Evolutionary conservation across 2,329 filamentous ascomycete genomes (phyloP), one percentile per base, ranked within the genome.

Genomic region (Ampelomyces quisqualis): DNA sequence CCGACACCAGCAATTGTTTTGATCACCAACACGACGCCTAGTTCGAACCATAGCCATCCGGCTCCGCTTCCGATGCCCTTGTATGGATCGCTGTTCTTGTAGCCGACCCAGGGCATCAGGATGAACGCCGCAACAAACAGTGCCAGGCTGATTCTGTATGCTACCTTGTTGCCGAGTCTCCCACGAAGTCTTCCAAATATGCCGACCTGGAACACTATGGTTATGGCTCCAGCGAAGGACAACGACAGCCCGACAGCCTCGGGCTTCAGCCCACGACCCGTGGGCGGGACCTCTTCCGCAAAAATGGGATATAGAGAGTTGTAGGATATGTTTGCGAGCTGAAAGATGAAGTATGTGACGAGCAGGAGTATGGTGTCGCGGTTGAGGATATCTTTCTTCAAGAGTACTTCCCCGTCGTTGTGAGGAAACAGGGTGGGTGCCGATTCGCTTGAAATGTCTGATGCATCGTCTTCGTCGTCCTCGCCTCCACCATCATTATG

Each of bases 221-320:
- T 95, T 10, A 88, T 82, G 2, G 85, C 67, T 0, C 91, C 90
- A 1, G 91, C 88, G 47, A 95, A 84, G 0, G 88, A 91, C 37
- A 96, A 75, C 1, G 86, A 88, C 13, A 95, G 70, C 0, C 93
- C 93, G 30, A 97, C 95, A 45, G 87, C 88, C 41, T 82, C 78
- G 0, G 91, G 88, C 0, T 78, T 78, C 3, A 97, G 74, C 1
- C 77, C 76, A 27, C 93, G 85, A 13, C 93, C 93, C 0, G 84
- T 84, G 0, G 93, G 93, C 0, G 82, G 76, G 1, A 78, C 69
- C 0, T 86, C 82, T 39, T 90, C 84, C 1, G 85, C 88, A 57
- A 97, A 98, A 38, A 97, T 91, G 1, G 93, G 93, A 58, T 94
- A 98, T 0, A 98, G 75, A 13, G 88, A 91, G 69, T 95, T 96